These are phyloP conservation scores for Ephemerocybe angulata DNA, from an alignment of 768 basidiomycete species.

Conservation along the genomic window DNA sequence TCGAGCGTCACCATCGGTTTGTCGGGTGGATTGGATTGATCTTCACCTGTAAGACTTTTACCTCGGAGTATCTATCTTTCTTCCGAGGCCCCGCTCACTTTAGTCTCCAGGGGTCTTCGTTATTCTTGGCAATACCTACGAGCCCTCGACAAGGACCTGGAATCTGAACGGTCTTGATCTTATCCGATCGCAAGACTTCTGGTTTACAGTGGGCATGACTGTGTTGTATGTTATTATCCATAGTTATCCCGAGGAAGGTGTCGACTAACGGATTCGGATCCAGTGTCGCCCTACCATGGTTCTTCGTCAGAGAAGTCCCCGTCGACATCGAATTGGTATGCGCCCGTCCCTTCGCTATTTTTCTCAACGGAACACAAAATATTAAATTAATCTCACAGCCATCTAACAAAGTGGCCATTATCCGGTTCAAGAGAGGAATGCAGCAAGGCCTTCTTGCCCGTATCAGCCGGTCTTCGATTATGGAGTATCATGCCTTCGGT, in stretches of 20 bases:
- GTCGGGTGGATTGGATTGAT: constrained; percentile 67
- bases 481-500: constrained; percentile 84
- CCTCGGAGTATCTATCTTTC: background rate
- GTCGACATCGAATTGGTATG: constrained; percentile 75
- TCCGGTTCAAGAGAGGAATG: constrained; percentile 81
- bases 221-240: constrained; percentile 48
- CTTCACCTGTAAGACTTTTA: constrained; percentile 36
- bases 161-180: constrained; percentile 50
- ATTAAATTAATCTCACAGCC: constrained; percentile 40
- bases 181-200: constrained; percentile 69
- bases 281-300: constrained; percentile 73
- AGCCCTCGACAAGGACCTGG: constrained; percentile 54
- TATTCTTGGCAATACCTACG: constrained; percentile 61
- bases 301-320: constrained; percentile 65
- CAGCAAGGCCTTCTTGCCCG: constrained; percentile 76
- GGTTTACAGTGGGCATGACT: constrained; percentile 73
- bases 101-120: constrained; percentile 53
- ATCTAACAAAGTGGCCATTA: constrained; percentile 72
- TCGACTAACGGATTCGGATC: constrained; percentile 12
- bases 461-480: constrained; percentile 66
- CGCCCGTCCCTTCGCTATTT: constrained; percentile 10
- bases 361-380: background rate
- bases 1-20: constrained; percentile 79
- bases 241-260: background rate
- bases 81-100: background rate